Base-by-base conservation (phyloP, 75 land plant genomes). In the Picea glauca region DNA sequence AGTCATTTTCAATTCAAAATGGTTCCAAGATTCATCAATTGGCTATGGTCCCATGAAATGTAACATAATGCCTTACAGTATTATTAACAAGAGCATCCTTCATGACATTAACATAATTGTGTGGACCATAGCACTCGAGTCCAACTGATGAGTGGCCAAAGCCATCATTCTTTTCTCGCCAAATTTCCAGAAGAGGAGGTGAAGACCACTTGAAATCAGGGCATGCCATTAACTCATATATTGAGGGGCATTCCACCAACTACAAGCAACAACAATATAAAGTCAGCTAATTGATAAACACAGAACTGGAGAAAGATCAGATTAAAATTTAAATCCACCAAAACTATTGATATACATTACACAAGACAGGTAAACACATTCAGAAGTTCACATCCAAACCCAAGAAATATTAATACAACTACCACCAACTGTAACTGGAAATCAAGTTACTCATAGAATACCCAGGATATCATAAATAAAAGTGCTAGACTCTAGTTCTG, bases 231-330 rank as follows among this genome's bases (percentile, higher is more conserved):
- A 98, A 73, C 81, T 98, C 98, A 78, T 98, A 98, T 58, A 98
- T 82, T 15, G 98, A 95, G 38, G 99, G 99, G 75, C 99, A 98
- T 82, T 98, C 99, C 79, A 98, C 89, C 75, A 98, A 79, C 99
- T 96, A 94, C 81, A 80, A 75, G n/a, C 13, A 76, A 76, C 31
- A 57, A 35, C 38, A 80, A 35, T 35, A 35, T 5, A 58, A 33
- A 80, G 40, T 40, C 60, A 77, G 81, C 23, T 12, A 67, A 30
- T n/a, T 21, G 72, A 78, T 66, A 18, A 23, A 50, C 58, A 50
- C 56, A 50, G 56, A 50, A 50, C 12, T 74, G 26, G 20, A 30
- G 13, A 3, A 14, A 33, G 77, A n/a, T 59, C 40, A 35, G 12
- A 50, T 50, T 50, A 9, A 50, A 21, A 77, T 50, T 50, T 50